Evolutionary conservation across 371 early-diverging fungal species (phyloP), one percentile per base, ranked within the genome.

Genomic region (Apophysomyces elegans): DNA sequence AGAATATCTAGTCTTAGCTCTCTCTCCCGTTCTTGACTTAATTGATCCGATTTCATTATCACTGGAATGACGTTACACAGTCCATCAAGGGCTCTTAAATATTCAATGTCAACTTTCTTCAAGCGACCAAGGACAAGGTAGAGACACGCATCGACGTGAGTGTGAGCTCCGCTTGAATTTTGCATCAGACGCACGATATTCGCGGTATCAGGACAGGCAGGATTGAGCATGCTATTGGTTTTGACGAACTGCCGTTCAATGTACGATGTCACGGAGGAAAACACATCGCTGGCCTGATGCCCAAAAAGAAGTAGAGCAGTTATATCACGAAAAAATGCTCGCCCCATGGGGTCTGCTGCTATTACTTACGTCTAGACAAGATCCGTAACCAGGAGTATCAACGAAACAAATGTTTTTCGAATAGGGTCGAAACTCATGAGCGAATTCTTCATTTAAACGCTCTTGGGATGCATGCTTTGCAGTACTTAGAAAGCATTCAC

Each of bases 71-170:
- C 75, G 69, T 83, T 86, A 65, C 84, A 84, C 59, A 84, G 66
- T 36, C 84, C 79, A 32, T 83, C 81, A n/a, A 90, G 70, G 8
- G 77, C 68, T 36, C 84, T 81, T 87, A 90, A 86, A 72, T 84
- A 91, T 71, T 91, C 91, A 45, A 90, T 72, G 69, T 92, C 93
- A n/a, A 89, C 87, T 41, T 88, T 82, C 69, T 89, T 88, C 9
- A 90, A 45, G 36, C 90, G 78, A 70, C 86, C 87, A 58, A 86
- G 76, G 50, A 89, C 85, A 43, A 88, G 69, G 63, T 90, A 91
- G 12, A 93, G 69, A 68, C 89, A 89, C 5, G 77, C 84, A 65
- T 93, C 91, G 45, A 93, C 77, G 70, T 92, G 85, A 38, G 81
- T 83, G 66, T 91, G 88, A 1, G 77, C 81, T 37, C 84, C 79